phyloP scores from a whole-genome alignment of 129 eudicot genomes.

The Gnaphalium uliginosum region DNA sequence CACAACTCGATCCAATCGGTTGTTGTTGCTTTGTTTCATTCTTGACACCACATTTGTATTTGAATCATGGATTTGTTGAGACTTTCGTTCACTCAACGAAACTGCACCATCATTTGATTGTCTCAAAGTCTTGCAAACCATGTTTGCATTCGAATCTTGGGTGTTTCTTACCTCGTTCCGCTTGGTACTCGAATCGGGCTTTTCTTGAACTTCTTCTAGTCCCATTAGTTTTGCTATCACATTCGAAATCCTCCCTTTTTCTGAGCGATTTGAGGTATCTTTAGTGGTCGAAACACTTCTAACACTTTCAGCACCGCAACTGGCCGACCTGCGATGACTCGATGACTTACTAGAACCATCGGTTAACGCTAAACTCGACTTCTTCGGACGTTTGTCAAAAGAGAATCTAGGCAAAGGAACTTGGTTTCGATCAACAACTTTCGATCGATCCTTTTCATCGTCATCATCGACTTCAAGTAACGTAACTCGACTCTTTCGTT shows the following conservation, averaged over 20 bases:
- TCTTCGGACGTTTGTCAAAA: constrained; percentile 58
- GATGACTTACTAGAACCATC: constrained; percentile 24
- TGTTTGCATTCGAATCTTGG: constrained; percentile 12
- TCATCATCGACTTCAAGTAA: constrained; percentile 70
- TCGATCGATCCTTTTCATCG: constrained; percentile 31
- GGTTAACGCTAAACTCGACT: constrained; percentile 30
- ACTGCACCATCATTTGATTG: constrained; percentile 11
- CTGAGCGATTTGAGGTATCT: constrained; percentile 30
- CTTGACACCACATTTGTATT: constrained; percentile 5
- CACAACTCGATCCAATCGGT: constrained; percentile 14
- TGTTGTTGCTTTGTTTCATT: constrained; percentile 35
- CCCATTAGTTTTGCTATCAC: constrained; percentile 96
- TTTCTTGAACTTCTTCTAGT: constrained; percentile 59
- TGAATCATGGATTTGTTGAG: background rate
- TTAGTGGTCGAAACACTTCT: constrained; percentile 27
- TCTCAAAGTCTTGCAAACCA: constrained; percentile 18
- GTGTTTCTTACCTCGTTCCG: constrained; percentile 29
- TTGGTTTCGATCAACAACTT: constrained; percentile 37
- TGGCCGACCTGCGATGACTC: constrained; percentile 25
- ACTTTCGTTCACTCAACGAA: constrained; percentile 33
- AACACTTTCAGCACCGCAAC: constrained; percentile 35
- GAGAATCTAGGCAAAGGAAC: constrained; percentile 76
- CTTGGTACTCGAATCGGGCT: constrained; percentile 22
- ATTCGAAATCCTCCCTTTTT: constrained; percentile 74
- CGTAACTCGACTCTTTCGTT: constrained; percentile 56